Base-by-base conservation (phyloP, 139 green algal species). In the Desmodesmus armatus region DNA sequence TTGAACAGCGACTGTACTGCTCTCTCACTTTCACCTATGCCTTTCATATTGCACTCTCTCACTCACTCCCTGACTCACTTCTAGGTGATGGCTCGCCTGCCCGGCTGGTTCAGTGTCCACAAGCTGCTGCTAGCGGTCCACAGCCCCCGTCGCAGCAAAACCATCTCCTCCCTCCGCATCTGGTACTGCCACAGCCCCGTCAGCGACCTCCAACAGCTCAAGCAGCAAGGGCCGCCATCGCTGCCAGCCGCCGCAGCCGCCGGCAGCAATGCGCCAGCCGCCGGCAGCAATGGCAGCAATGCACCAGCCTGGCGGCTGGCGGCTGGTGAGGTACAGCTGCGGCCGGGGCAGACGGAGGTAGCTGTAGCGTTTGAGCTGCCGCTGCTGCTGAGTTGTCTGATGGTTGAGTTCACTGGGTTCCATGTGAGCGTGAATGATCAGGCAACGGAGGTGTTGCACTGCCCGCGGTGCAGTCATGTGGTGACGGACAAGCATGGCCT, bases 381-480 rank as follows among this genome's bases (percentile, higher is more conserved):
- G 41, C 43, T 85, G 43, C 44, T 77, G 62, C 21, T 37, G 7
- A 69, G 19, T 49, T 63, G 44, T 19, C 40, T 85, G 79, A 25
- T 67, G 43, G 25, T 85, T 23, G 79, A 85, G 79, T 25, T 85
- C 5, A 69, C 43, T 11, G 35, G 40, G 5, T 85, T 74, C 37
- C 79, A 85, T 58, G 43, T 75, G 7, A 77, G 63, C 31, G 15
- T 78, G 31, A 44, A 66, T 6, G 79, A 75, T 29, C 31, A 43
- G 13, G 41, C 79, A 5, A 29, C 44, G 15, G 79, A 85, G 79
- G 79, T 85, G 79, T 37, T 85, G 62, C 65, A 75, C 39, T 85
- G 79, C 65, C 79, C 79, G 31, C 60, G 79, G 31, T 85, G 79
- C 65, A 85, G 79, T 37, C 79, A 85, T 29, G 47, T 85, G 5